phyloP scores from a whole-genome alignment of 306 rosid species.

The Vigna mungo region DNA sequence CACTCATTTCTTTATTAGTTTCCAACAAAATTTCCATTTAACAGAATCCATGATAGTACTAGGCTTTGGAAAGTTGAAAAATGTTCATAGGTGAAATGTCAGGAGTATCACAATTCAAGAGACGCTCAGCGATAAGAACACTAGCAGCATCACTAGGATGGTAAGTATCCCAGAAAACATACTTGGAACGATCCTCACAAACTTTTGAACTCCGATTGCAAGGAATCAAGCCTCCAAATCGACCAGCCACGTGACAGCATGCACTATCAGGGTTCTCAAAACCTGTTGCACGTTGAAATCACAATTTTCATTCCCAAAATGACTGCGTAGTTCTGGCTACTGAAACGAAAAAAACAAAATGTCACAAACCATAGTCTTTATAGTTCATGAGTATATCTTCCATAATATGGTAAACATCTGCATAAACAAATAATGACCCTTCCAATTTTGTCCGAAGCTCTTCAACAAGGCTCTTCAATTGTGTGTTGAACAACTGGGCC shows the following conservation, averaged over 20 bases:
- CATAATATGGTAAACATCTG: conserved; percentile 51
- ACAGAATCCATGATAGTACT: neutral
- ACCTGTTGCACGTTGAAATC: conserved; percentile 46
- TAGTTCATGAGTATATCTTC: conserved; percentile 37
- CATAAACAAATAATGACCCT: conserved; percentile 65
- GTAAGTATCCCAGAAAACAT: conserved; percentile 74
- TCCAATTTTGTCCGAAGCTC: conserved; percentile 51
- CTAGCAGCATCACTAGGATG: conserved; percentile 79
- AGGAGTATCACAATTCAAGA: conserved; percentile 54
- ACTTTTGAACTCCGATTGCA: conserved; percentile 61
- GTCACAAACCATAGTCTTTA: conserved; percentile 41
- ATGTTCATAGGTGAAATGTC: conserved; percentile 66
- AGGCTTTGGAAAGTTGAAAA: conserved; percentile 51
- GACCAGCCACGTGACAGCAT: conserved; percentile 69
- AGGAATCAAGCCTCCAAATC: conserved; percentile 69
- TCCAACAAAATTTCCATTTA: neutral
- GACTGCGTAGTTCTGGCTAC: neutral
- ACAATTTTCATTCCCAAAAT: neutral
- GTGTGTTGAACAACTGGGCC: conserved; percentile 59
- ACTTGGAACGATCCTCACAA: conserved; percentile 65
- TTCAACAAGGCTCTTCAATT: conserved; percentile 56
- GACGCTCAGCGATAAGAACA: conserved; percentile 54
- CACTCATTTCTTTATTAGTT: neutral
- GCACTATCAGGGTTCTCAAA: conserved; percentile 62
- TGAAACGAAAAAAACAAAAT: neutral